Evolutionary conservation across 768 basidiomycete genomes (phyloP).

Genomic region (Pholiota microspora): DNA sequence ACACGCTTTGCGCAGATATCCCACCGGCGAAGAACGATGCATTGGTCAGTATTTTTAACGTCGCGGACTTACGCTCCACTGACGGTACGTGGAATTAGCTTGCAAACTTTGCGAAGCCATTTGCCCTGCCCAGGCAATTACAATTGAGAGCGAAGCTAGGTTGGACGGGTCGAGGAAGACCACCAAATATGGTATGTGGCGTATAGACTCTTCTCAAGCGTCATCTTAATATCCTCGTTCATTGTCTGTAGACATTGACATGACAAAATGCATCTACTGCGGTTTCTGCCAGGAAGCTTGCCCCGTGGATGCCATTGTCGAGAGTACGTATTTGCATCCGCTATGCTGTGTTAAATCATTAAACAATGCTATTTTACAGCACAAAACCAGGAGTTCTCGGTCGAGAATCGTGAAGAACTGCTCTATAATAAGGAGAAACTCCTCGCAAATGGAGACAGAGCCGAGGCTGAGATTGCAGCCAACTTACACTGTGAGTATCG

Average conservation of each 20-base stretch:
- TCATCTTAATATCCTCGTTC: neutral
- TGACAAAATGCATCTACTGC: constrained; percentile 99
- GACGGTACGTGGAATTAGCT: constrained; percentile 44
- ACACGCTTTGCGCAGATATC: constrained; percentile 94
- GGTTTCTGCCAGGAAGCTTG: constrained; percentile 99
- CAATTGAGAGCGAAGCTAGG: constrained; percentile 97
- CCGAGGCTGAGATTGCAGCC: constrained; percentile 97
- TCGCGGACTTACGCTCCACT: neutral
- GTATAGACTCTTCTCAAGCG: constrained; percentile 6
- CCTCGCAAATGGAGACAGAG: constrained; percentile 91
- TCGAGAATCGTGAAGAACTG: constrained; percentile 96
- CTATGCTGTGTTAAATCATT: constrained; percentile 1
- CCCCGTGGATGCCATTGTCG: constrained; percentile 98
- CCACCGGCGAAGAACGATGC: constrained; percentile 97
- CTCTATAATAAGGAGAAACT: constrained; percentile 99
- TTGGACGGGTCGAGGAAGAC: constrained; percentile 95
- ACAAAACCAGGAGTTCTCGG: constrained; percentile 96
- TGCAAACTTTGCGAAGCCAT: constrained; percentile 99
- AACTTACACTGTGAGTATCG: constrained; percentile 72
- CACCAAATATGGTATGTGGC: constrained; percentile 85
- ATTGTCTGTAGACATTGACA: constrained; percentile 79
- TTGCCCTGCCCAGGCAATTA: constrained; percentile 98
- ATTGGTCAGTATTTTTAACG: constrained; percentile 65
- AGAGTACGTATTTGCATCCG: constrained; percentile 61
- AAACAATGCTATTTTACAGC: constrained; percentile 43